Base-by-base conservation (phyloP, 371 early-diverging fungal species). In the Dinochytrium kinnereticum region DNA sequence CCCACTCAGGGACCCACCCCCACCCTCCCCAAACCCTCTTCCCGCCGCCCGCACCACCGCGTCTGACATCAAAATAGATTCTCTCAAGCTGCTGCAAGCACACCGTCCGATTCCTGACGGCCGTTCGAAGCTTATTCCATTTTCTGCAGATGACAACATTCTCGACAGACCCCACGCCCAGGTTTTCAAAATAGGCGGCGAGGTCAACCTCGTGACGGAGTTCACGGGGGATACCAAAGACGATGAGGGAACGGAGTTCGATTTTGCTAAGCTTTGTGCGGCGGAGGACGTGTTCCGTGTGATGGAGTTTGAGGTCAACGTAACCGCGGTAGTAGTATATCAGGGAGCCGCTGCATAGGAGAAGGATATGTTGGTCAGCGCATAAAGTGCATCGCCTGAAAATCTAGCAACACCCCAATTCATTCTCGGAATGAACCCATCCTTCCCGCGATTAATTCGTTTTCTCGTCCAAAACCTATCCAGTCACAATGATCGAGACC, bases 111-210 rank as follows among this genome's bases (percentile, higher is more conserved):
- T 78, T 78, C 53, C 68, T 57, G 3, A 84, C 80, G 24, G 82
- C 83, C 7, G 75, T 59, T 30, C 82, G 76, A 34, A 85, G 69
- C 49, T 74, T 78, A 31, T 77, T 72, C 86, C 86, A 85, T 66
- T 82, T 82, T 13, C 86, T 68, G 65, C 84, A 83, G 24, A 85
- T 67, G 2, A 85, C 86, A 19, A 82, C 86, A 59, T 79, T 80
- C 59, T 85, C 86, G 50, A 85, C 86, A 17, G 61, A 69, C 3
- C 86, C 86, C 66, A 85, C 64, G 26, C 81, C 82, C 0, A 85
- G 78, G 38, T 57, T 65, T 30, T 85, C 81, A 65, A 82, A 84
- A 59, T 75, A 85, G 0, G 78, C 40, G 0, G 84, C 81, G n/a
- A 83, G 70, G 71, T 84, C 82, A 39, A 84, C 79, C 66, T 85